These are phyloP conservation scores for Scheffersomyces titani DNA, from an alignment of 1,139 yeast species.

Conservation along the genomic window DNA sequence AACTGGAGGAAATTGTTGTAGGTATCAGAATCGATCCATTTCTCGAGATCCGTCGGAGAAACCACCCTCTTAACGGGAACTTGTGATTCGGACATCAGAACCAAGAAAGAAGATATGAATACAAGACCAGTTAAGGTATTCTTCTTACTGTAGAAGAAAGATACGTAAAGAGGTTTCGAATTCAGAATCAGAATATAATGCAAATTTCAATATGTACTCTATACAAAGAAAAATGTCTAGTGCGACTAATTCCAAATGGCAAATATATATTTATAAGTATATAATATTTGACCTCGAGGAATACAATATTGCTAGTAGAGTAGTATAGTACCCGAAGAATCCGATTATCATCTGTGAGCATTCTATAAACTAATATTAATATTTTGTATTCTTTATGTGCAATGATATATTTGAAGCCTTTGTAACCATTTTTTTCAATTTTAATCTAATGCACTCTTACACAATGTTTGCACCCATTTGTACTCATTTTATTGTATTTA, in stretches of 20 bases:
- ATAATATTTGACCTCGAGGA: not conserved
- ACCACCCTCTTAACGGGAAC: conserved; percentile 58
- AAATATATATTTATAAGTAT: not conserved
- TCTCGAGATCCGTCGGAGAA: conserved; percentile 59
- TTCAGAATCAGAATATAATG: not conserved
- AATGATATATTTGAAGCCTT: too few relatives aligned
- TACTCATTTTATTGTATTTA: too few relatives aligned
- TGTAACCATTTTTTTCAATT: too few relatives aligned
- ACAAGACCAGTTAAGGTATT: not conserved
- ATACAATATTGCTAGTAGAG: too few relatives aligned
- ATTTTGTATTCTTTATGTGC: too few relatives aligned
- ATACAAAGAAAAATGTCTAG: not conserved
- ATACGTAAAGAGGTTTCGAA: not conserved
- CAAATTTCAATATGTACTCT: not conserved
- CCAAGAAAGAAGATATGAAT: not conserved
- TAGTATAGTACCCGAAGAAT: too few relatives aligned
- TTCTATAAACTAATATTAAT: too few relatives aligned
- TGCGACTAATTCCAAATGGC: not conserved
- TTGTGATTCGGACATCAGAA: not conserved
- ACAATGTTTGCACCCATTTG: too few relatives aligned
- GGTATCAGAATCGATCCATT: conserved; percentile 60
- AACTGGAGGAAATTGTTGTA: conserved; percentile 55
- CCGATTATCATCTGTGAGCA: too few relatives aligned
- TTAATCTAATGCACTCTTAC: too few relatives aligned
- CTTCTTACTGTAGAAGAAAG: not conserved